Evolutionary conservation across 352 stramenopile genomes (phyloP), one percentile per base, ranked within the genome.

Genomic region (Pythium folliculosum): DNA sequence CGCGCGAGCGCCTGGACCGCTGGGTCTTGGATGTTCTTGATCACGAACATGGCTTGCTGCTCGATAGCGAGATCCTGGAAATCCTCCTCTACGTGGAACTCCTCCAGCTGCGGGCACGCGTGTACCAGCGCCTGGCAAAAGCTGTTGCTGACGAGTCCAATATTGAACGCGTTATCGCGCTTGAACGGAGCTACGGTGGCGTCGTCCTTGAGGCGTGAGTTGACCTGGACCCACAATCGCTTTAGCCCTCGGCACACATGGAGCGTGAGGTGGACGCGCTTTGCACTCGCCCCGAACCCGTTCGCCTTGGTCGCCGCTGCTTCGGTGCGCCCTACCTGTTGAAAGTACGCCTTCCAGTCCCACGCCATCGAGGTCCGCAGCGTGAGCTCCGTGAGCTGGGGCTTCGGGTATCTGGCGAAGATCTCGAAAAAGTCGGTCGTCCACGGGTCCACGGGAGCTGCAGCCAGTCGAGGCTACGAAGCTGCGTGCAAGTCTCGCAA

Each of bases 391-490:
- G 21, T 54, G 40, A 68, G 51, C 21, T 61, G 16, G 0, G 49
- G 49, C 51, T 67, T 67, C 9, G 37, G 21, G 23, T 67, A 57
- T 23, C 23, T 37, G 35, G 48, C 60, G 16, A 67, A 67, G 27
- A 67, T 52, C 60, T 60, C 60, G 40, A 67, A 67, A 38, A 67
- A 60, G 5, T 43, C 60, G 16, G 49, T 55, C 35, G 49, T 30
- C 44, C 27, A 55, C 17, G 60, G 60, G 21, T 21, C 35, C 4
- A 32, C 38, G 22, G 35, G n/a, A 32, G 27, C 3, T 32, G 27
- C 27, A 32, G 27, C 60, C 60, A 67, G 51, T 60, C 37, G 22
- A 60, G 55, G 13, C 43, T 51, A 7, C 51, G 49, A 2, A 67
- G 40, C 19, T 43, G 17, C 49, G 32, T 59, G 21, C 43, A 51